Evolutionary conservation across 1,284 basidiomycete species (phyloP).

Genomic region (Gomphus bonarii): DNA sequence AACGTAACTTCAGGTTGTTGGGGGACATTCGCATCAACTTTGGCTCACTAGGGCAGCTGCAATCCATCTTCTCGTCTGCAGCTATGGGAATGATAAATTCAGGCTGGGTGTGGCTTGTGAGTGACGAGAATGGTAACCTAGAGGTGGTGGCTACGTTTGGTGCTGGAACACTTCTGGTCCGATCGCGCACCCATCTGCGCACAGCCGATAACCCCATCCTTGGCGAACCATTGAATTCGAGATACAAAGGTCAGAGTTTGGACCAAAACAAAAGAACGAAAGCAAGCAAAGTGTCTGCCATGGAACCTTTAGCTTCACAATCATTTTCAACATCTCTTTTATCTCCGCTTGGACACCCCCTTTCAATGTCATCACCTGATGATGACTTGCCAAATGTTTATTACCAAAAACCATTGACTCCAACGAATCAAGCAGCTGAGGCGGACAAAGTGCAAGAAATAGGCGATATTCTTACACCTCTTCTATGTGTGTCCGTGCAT

Average conservation of each 20-base stretch:
- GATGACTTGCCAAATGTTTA: neutral
- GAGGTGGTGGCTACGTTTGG: slow-evolving; percentile 82
- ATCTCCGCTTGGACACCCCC: neutral
- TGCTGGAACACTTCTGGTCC: slow-evolving; percentile 80
- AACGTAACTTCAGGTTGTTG: slow-evolving; percentile 29
- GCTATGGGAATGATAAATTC: slow-evolving; percentile 70
- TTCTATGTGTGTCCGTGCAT: slow-evolving; percentile 80
- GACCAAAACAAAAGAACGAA: neutral
- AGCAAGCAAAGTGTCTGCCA: neutral
- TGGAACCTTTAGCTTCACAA: neutral
- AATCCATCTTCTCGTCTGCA: slow-evolving; percentile 69
- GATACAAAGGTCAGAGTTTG: neutral
- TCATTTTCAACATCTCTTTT: too few species aligned
- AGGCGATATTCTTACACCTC: slow-evolving; percentile 59
- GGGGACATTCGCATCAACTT: slow-evolving; percentile 41
- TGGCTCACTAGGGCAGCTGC: slow-evolving; percentile 58
- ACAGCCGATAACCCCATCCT: neutral
- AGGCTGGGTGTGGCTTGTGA: slow-evolving; percentile 86
- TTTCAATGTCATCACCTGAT: too few species aligned
- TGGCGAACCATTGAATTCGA: slow-evolving; percentile 2
- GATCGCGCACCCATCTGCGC: slow-evolving; percentile 30
- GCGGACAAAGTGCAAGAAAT: slow-evolving; percentile 10
- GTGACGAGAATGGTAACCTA: slow-evolving; percentile 52
- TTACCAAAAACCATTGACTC: neutral
- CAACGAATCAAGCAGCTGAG: neutral